These are phyloP conservation scores for Oropetium thomaeum DNA, from an alignment of 176 grass and related monocot genomes.

Conservation along the genomic window DNA sequence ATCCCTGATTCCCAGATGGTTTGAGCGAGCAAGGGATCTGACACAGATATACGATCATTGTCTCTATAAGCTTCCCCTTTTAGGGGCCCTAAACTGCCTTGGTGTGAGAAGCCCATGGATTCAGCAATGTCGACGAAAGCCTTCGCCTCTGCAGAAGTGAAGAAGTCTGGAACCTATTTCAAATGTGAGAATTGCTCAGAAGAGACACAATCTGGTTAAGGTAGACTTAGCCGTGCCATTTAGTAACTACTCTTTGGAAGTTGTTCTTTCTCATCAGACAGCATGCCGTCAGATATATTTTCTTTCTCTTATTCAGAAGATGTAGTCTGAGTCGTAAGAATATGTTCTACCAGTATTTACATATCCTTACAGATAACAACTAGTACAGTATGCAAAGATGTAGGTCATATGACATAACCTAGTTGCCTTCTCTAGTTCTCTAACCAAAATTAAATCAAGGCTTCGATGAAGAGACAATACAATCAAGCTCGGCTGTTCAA, in stretches of 20 bases:
- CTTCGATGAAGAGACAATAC: not conserved
- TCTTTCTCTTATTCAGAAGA: not conserved
- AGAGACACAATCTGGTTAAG: not conserved
- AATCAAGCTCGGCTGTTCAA: not conserved
- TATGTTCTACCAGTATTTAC: not conserved
- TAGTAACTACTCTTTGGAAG: not conserved
- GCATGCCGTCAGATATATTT: not conserved
- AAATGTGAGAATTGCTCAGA: constrained; percentile 3
- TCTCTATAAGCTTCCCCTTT: constrained; percentile 90
- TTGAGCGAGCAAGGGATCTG: constrained; percentile 69
- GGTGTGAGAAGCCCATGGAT: constrained; percentile 68
- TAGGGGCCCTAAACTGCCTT: constrained; percentile 80
- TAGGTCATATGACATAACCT: not conserved
- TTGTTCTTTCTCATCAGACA: not conserved
- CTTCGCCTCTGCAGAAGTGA: constrained; percentile 67
- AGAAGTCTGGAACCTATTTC: constrained; percentile 66
- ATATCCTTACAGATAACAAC: not conserved
- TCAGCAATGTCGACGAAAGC: constrained; percentile 66
- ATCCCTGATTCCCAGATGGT: constrained; percentile 87
- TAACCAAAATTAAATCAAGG: not conserved
- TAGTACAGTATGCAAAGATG: not conserved
- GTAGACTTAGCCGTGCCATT: not conserved
- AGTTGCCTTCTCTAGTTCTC: not conserved
- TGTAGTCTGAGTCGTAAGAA: not conserved
- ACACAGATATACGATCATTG: constrained; percentile 82